Conservation (phyloP, 2,329 filamentous ascomycete genomes). For the Alternaria angustiovoidea region DNA sequence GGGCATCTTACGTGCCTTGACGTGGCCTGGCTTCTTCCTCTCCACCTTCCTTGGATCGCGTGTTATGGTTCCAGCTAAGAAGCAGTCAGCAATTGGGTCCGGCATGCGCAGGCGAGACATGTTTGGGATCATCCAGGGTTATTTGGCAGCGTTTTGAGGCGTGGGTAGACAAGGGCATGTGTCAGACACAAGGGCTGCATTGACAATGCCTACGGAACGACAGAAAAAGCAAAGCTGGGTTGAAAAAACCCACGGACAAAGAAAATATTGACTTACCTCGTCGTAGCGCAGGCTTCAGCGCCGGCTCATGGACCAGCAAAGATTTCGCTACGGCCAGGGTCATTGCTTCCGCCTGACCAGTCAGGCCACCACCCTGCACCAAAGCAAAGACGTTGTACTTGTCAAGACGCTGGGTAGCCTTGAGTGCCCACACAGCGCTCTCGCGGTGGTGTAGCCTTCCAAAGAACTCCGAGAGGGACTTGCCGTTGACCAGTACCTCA, state of each 20-base stretch:
- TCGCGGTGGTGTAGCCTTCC: slow-evolving; percentile 91
- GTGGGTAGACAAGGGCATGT: slow-evolving; percentile 7
- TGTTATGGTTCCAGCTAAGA: slow-evolving; percentile 85
- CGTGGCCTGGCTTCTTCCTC: slow-evolving; percentile 94
- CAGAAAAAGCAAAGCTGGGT: slow-evolving; percentile 1
- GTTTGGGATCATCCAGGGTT: slow-evolving; percentile 14
- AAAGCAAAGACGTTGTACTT: slow-evolving; percentile 97
- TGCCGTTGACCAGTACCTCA: slow-evolving; percentile 89
- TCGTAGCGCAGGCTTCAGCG: slow-evolving; percentile 84
- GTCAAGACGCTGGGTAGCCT: slow-evolving; percentile 81
- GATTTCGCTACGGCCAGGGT: slow-evolving; percentile 90
- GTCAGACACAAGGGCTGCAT: slow-evolving; percentile 6
- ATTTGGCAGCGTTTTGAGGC: slow-evolving; percentile 14
- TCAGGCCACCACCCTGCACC: slow-evolving; percentile 86
- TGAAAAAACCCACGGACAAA: neutral
- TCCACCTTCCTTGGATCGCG: slow-evolving; percentile 92
- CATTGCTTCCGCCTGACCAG: slow-evolving; percentile 93
- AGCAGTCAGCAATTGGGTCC: slow-evolving; percentile 53
- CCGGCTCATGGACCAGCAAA: slow-evolving; percentile 88
- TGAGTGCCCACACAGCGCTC: slow-evolving; percentile 90
- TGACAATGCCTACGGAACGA: slow-evolving; percentile 1
- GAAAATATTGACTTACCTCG: slow-evolving; percentile 72
- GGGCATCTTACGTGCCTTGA: slow-evolving; percentile 98
- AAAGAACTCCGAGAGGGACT: slow-evolving; percentile 82
- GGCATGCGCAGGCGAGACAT: slow-evolving; percentile 16